Evolutionary conservation across 345 rosid species (phyloP), one percentile per base, ranked within the genome.

Genomic region (Litchi chinensis): DNA sequence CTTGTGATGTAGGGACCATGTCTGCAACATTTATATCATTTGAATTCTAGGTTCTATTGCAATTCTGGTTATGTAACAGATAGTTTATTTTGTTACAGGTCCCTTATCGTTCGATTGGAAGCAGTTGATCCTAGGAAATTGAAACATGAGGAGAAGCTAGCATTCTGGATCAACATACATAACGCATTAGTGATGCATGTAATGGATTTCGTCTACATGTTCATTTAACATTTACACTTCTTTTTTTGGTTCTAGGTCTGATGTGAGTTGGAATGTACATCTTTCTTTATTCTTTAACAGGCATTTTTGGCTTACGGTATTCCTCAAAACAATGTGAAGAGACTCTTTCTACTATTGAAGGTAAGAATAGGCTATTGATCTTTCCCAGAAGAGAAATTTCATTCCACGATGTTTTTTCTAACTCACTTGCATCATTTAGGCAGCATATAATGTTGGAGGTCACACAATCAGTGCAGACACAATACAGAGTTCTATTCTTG

Each of bases 171-270:
- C 83, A 97, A 97, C 65, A 79, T 94, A 76, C 99, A 97, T 86
- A 97, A 97, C 81, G 92, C 98, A 18, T 79, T 94, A 54, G 95
- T 92, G 82, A 97, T 94, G 99, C 99, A 97, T 88, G 99, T 97
- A 93, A 91, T 68, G 73, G 18, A 81, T 62, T 83, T 79, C 76
- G 57, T 75, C 77, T 12, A 21, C 28, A 19, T 15, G 67, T 75
- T 32, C 54, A 1, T 2, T 39, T 68, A 70, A 4, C 19, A 19
- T 62, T 8, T 63, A 39, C 39, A 63, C 65, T 69, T 37, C 68
- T 56, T 59, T 64, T 8, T 44, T 8, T 22, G 57, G 43, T 63
- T 76, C 68, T 69, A 24, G 44, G 71, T 85, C 76, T 81, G 39
- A 72, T 64, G n/a, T 11, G 32, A 66, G 11, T 62, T 10, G 48